Percentiles rank a stretch among this genome's conserved stretches.
Evolutionary conservation across 2,329 filamentous ascomycete species (phyloP).

Genomic region (Fusarium udum): DNA sequence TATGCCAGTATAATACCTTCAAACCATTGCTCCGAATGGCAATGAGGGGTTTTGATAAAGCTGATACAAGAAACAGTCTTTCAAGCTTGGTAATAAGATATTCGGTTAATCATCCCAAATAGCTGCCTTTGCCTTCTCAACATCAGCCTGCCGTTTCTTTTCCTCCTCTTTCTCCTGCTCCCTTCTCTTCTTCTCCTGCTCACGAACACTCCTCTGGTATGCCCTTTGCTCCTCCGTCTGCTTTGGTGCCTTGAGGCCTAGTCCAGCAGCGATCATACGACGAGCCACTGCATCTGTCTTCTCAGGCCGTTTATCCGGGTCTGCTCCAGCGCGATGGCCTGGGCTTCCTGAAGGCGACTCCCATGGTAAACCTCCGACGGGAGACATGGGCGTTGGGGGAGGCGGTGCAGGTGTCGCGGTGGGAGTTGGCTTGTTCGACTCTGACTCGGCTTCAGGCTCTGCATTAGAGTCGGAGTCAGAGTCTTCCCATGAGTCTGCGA

Average conservation of each 20-base stretch:
- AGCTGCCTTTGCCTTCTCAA: slow-evolving; percentile 80
- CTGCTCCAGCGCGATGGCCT: slow-evolving; percentile 5
- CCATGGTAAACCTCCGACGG: slow-evolving; percentile 45
- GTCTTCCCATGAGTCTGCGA: slow-evolving; percentile 63
- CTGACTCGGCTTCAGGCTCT: slow-evolving; percentile 47
- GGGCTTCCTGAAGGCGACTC: slow-evolving; percentile 20
- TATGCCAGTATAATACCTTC: neutral
- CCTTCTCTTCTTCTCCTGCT: slow-evolving; percentile 82
- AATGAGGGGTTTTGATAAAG: neutral
- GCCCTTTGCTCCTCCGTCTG: slow-evolving; percentile 88
- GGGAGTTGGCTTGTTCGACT: slow-evolving; percentile 50
- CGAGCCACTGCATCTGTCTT: slow-evolving; percentile 94
- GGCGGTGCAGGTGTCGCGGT: slow-evolving; percentile 58
- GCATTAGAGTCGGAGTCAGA: slow-evolving; percentile 62
- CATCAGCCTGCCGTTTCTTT: slow-evolving; percentile 67
- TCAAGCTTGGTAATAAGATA: neutral
- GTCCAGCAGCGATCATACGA: slow-evolving; percentile 86
- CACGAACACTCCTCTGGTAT: slow-evolving; percentile 82
- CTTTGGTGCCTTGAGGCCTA: slow-evolving; percentile 83
- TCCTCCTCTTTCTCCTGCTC: slow-evolving; percentile 77
- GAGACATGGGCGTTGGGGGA: slow-evolving; percentile 73
- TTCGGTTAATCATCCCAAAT: slow-evolving; percentile 79
- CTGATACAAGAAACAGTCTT: neutral
- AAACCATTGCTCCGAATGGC: too few species aligned
- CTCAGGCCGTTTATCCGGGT: slow-evolving; percentile 68